Evolutionary conservation across 345 rosid genomes (phyloP), one percentile per base, ranked within the genome.

Genomic region (Limnanthes douglasii): DNA sequence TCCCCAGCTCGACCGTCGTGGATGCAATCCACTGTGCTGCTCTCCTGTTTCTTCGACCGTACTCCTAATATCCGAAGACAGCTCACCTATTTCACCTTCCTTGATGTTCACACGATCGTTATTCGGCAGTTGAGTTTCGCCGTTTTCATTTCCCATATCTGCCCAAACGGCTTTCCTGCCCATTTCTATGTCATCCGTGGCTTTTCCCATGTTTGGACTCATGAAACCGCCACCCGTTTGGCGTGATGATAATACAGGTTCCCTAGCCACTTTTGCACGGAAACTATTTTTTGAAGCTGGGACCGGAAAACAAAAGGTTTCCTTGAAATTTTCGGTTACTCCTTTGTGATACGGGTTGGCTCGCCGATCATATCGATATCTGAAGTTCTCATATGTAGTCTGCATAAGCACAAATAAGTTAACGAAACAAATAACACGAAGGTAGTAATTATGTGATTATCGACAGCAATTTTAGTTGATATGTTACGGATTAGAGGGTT

Each of bases 151-250:
- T 31, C 69, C 70, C 62, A 77, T 64, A 60, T 86, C 88, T 12
- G 81, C 81, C 97, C 95, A 76, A 10, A 83, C 95, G 4, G 90
- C 79, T 33, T 83, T 88, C 57, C 97, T 74, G 23, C 97, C 95
- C 95, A 79, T 79, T 50, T 88, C 97, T 40, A 88, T 83, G 59
- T 88, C 92, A 67, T 75, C 94, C 6, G 56, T 73, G 2, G 75
- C 75, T 56, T 74, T 83, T 28, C 93, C 97, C 86, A 83, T 79
- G 63, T 72, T 88, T 18, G 95, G 97, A 56, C 95, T 88, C 94
- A 79, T 83, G 39, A 83, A 88, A 33, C 95, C 79, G 2, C 86
- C 78, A 10, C 71, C 76, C 20, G 64, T 60, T 2, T 73, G 31
- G 51, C 86, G 68, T 11, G 71, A 51, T 34, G 90, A 73, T 32